phyloP scores from a whole-genome alignment of 1,284 basidiomycete species.

The Ganoderma leucocontextum region DNA sequence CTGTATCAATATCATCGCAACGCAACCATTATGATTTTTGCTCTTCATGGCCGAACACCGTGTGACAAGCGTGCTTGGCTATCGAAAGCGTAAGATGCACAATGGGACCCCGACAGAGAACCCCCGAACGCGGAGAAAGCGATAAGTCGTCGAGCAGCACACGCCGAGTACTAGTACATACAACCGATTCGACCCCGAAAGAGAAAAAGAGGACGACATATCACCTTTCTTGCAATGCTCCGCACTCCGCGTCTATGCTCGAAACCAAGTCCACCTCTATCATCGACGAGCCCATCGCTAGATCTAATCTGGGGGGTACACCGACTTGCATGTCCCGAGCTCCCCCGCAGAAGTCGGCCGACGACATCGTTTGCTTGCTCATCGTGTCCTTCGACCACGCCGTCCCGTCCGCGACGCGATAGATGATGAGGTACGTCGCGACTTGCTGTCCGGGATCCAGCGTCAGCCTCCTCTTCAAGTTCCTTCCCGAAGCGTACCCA shows the following conservation, averaged over 20 bases:
- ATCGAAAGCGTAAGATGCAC: not conserved
- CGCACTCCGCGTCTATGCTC: not conserved
- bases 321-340: not conserved
- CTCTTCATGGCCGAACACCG: not conserved
- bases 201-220: not conserved
- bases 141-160: too few relatives aligned
- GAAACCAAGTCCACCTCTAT: not conserved
- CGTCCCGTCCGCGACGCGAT: slow-evolving; percentile 34
- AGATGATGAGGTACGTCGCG: slow-evolving; percentile 48
- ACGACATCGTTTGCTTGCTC: not conserved
- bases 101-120: not conserved
- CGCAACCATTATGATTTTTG: not conserved
- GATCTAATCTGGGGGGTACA: not conserved
- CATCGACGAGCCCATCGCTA: not conserved
- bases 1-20: not conserved
- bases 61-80: not conserved
- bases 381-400: slow-evolving; percentile 22
- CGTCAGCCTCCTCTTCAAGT: too few relatives aligned
- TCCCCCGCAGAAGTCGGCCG: not conserved
- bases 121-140: not conserved
- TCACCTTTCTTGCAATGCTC: not conserved
- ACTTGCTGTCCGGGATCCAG: slow-evolving; percentile 44
- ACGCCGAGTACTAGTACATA: not conserved
- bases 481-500: too few relatives aligned
- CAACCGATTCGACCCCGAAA: too few relatives aligned